Evolutionary conservation across 495 filamentous ascomycete species (phyloP).

Genomic region (Aspergillus cavernicola): DNA sequence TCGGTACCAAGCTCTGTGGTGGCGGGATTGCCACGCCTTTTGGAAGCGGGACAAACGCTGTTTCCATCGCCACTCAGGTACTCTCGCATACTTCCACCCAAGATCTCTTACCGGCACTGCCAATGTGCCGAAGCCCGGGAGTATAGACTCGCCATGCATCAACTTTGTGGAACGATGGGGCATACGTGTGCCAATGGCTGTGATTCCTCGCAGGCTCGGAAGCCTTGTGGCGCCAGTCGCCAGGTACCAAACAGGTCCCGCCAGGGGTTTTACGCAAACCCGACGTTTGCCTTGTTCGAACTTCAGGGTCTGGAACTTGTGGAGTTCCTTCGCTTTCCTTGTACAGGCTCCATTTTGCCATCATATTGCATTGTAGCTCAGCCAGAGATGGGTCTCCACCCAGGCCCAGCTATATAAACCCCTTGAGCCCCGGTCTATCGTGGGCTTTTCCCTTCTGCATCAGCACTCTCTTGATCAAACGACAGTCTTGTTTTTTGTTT

Average conservation of each 20-base stretch:
- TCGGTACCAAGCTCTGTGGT: conserved; percentile 7
- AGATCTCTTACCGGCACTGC: not conserved
- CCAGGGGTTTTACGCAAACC: conserved; percentile 6
- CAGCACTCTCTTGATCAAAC: conserved; percentile 17
- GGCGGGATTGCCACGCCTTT: conserved; percentile 1
- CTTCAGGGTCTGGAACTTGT: conserved; percentile 13
- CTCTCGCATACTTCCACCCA: not conserved
- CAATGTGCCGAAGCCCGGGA: not conserved
- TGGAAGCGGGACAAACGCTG: not conserved
- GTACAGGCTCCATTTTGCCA: conserved; percentile 9
- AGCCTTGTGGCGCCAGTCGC: conserved; percentile 7
- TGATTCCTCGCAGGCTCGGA: not conserved
- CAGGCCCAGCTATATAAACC: conserved; percentile 9
- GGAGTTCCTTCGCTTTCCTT: conserved; percentile 11
- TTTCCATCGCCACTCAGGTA: conserved; percentile 9
- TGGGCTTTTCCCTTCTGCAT: conserved; percentile 7
- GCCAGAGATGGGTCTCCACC: not conserved
- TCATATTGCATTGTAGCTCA: conserved; percentile 2
- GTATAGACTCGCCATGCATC: not conserved
- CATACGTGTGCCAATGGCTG: not conserved
- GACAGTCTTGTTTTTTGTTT: conserved; percentile 14
- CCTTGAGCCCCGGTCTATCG: not conserved
- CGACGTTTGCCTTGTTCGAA: not conserved
- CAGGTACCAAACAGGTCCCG: conserved; percentile 9
- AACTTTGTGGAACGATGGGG: not conserved